These are phyloP conservation scores for Sarcodon aspratus DNA, from an alignment of 768 basidiomycete genomes.

Conservation along the genomic window DNA sequence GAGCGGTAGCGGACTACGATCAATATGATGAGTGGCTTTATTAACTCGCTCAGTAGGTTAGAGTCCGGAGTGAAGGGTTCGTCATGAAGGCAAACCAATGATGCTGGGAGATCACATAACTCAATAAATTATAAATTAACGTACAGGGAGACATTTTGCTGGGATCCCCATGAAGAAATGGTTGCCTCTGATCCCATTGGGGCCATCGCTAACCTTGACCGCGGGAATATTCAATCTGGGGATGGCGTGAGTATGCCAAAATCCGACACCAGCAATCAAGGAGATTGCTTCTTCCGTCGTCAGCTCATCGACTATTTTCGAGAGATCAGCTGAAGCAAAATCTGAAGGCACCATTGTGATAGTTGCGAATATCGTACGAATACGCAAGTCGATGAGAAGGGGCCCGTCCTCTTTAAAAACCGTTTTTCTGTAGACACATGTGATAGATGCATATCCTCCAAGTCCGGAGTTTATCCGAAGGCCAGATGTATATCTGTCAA, in stretches of 20 bases:
- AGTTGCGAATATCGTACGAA: too few relatives aligned
- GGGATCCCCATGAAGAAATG: constrained; percentile 77
- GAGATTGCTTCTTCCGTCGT: constrained; percentile 67
- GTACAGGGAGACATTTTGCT: constrained; percentile 63
- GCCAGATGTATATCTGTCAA: too few relatives aligned
- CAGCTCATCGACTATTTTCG: constrained; percentile 48
- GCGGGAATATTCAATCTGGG: constrained; percentile 60
- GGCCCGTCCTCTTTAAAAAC: too few relatives aligned
- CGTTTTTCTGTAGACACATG: too few relatives aligned
- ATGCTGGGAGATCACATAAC: too few relatives aligned
- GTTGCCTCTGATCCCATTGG: constrained; percentile 61
- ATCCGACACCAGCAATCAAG: constrained; percentile 63
- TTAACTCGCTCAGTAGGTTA: too few relatives aligned
- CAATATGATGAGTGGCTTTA: too few relatives aligned
- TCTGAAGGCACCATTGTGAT: constrained; percentile 51
- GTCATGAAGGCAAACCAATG: too few relatives aligned
- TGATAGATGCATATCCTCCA: too few relatives aligned
- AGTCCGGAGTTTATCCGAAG: too few relatives aligned
- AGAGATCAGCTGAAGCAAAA: constrained; percentile 52
- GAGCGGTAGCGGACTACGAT: constrained; percentile 49
- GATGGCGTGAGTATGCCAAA: constrained; percentile 67
- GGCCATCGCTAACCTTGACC: constrained; percentile 73
- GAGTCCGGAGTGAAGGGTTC: too few relatives aligned
- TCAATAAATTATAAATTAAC: constrained; percentile 5
- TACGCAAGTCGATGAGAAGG: too few relatives aligned